Percentiles rank a stretch among this genome's conserved stretches.
phyloP scores from a whole-genome alignment of 768 basidiomycete genomes.

The Russula earlei region DNA sequence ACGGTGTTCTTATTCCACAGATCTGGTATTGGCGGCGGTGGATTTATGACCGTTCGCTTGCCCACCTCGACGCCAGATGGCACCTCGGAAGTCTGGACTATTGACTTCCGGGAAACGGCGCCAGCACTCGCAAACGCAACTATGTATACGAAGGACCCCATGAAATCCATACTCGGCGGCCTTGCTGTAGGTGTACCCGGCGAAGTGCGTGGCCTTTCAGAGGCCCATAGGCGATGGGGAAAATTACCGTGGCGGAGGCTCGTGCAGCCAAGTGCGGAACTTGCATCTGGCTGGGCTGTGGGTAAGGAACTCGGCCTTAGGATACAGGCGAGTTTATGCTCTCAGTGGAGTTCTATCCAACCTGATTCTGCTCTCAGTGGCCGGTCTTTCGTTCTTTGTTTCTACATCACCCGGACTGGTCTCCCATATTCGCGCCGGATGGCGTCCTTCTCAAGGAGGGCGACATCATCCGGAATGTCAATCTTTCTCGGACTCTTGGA shows the following conservation, averaged over 20 bases:
- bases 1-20: slow-evolving; percentile 23
- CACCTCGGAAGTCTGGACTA: slow-evolving; percentile 52
- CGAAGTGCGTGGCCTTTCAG: slow-evolving; percentile 79
- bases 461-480: slow-evolving; percentile 59
- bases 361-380: slow-evolving; percentile 19
- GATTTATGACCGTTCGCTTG: slow-evolving; percentile 76
- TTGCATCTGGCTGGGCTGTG: slow-evolving; percentile 77
- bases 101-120: slow-evolving; percentile 88
- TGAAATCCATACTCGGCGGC: slow-evolving; percentile 59
- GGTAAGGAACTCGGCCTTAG: slow-evolving; percentile 66
- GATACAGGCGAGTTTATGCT: slow-evolving; percentile 43
- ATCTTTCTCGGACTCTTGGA: slow-evolving; percentile 68
- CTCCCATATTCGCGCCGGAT: slow-evolving; percentile 69
- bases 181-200: slow-evolving; percentile 86
- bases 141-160: slow-evolving; percentile 61
- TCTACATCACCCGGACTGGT: slow-evolving; percentile 65
- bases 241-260: slow-evolving; percentile 68
- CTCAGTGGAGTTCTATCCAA: neutral
- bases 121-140: slow-evolving; percentile 60
- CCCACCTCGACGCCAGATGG: slow-evolving; percentile 39
- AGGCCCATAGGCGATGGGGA: slow-evolving; percentile 79
- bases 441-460: slow-evolving; percentile 67
- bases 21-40: slow-evolving; percentile 81
- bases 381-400: slow-evolving; percentile 42
- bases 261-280: slow-evolving; percentile 59